Evolutionary conservation across 1,284 basidiomycete species (phyloP).

Genomic region (Rhodotorula sp.): DNA sequence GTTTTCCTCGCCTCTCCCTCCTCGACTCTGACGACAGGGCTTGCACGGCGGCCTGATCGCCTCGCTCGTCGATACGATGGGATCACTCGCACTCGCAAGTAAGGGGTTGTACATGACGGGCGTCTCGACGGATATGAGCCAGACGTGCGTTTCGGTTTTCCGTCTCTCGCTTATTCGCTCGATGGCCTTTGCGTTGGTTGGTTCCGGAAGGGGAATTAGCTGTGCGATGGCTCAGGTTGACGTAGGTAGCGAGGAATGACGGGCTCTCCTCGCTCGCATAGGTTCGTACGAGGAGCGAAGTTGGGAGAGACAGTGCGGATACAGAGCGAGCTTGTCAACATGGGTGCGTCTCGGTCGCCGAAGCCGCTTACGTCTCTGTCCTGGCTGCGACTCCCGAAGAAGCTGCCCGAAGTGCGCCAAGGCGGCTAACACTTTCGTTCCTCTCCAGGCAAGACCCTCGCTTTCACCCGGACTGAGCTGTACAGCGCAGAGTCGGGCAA

Average conservation of each 20-base stretch:
- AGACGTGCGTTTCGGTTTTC: conserved; percentile 73
- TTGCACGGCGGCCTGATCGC: conserved; percentile 82
- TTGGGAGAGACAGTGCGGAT: conserved; percentile 31
- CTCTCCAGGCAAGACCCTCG: conserved; percentile 69
- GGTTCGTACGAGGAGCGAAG: conserved; percentile 42
- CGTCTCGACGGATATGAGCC: conserved; percentile 71
- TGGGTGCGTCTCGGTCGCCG: conserved; percentile 10
- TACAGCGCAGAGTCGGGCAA: conserved; percentile 63
- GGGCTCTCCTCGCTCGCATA: conserved; percentile 56
- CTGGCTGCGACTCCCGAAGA: neutral
- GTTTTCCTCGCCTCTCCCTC: no score
- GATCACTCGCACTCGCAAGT: conserved; percentile 75
- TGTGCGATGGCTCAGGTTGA: neutral
- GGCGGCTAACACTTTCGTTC: neutral
- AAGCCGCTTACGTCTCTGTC: neutral
- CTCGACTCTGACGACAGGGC: conserved; percentile 52
- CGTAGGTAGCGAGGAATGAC: neutral
- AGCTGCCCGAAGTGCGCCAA: neutral
- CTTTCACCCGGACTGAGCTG: conserved; percentile 76
- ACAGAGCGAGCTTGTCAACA: conserved; percentile 32
- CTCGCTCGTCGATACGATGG: conserved; percentile 79
- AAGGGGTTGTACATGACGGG: conserved; percentile 80
- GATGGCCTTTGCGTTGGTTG: conserved; percentile 32
- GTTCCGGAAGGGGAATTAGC: conserved; percentile 31
- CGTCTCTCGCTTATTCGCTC: conserved; percentile 50